Conservation (phyloP, 371 early-diverging fungal species). For the Saksenaea oblongispora region DNA sequence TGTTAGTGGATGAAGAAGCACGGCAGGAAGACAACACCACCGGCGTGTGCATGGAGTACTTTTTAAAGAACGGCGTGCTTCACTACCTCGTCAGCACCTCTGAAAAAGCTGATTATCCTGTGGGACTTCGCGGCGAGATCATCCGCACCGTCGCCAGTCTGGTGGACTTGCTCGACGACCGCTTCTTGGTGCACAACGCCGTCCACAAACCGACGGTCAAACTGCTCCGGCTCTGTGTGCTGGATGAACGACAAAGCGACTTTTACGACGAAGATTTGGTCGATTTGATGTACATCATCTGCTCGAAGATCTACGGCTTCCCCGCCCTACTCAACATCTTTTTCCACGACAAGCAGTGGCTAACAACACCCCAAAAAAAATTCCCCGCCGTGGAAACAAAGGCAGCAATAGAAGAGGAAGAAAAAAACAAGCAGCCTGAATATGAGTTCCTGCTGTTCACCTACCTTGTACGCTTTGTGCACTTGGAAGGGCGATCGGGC, state of each 20-base stretch:
- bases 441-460: constrained; percentile 80
- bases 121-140: constrained; percentile 77
- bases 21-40: constrained; percentile 60
- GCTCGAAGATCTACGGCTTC: constrained; percentile 83
- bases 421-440: too few relatives aligned
- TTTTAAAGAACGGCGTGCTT: constrained; percentile 78
- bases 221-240: constrained; percentile 65
- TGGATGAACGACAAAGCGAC: constrained; percentile 47
- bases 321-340: constrained; percentile 84
- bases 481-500: constrained; percentile 78
- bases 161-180: constrained; percentile 78
- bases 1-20: constrained; percentile 83
- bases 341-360: constrained; percentile 76
- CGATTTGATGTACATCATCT: constrained; percentile 80
- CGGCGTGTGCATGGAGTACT: constrained; percentile 86
- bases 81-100: constrained; percentile 74
- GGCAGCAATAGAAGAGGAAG: constrained; percentile 22
- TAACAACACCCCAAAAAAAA: constrained; percentile 50
- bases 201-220: constrained; percentile 81
- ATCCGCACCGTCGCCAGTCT: constrained; percentile 73
- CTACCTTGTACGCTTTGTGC: constrained; percentile 78
- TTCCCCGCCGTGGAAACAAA: constrained; percentile 6
- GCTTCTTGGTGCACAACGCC: constrained; percentile 81
- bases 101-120: constrained; percentile 72
- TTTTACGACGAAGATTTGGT: constrained; percentile 78